Base-by-base conservation (phyloP, 129 eudicot genomes). In the Chrysanthemum seticuspe region DNA sequence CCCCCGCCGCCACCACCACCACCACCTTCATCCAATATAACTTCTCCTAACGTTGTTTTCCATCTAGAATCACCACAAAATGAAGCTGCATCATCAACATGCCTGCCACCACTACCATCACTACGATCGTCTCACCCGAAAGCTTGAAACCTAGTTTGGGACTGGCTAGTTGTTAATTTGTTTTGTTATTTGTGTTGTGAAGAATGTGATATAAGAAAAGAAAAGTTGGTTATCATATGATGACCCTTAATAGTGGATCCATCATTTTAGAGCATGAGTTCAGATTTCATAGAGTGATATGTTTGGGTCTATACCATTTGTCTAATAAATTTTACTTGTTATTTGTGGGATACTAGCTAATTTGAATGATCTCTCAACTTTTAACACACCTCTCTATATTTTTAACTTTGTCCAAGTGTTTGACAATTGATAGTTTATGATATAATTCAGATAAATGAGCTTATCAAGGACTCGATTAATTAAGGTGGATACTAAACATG, bases 11-110 rank as follows among this genome's bases (percentile, higher is more conserved):
- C 73, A 14, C 66, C 66, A 8, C 49, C 58, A 0, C 15, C 80
- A 2, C 73, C 82, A 12, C 66, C 73, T 15, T 44, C 78, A 27
- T 31, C 61, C 2, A 23, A 71, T 78, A 64, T 71, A 25, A 44
- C 73, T 71, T 53, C 72, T 70, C 49, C 53, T 2, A 49, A 71
- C 48, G 67, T 64, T 34, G 34, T 64, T 65, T 55, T 56, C 18
- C 27, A 44, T 64, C 19, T 65, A 55, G 73, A 71, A 56, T 27
- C 60, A 54, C 77, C 72, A 45, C 40, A 6, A 45, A 45, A 71
- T 57, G 72, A 48, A 44, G 77, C 13, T 19, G 48, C 62, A 55
- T 72, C 68, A 18, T 60, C 73, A 50, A 63, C 70, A 31, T 47
- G 21, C 3, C 8, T 14, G 4, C 53, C 15, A 9, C 34, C 58